Evolutionary conservation across 2,329 filamentous ascomycete species (phyloP), one percentile per base, ranked within the genome.

Genomic region (Seiridium unicorne): DNA sequence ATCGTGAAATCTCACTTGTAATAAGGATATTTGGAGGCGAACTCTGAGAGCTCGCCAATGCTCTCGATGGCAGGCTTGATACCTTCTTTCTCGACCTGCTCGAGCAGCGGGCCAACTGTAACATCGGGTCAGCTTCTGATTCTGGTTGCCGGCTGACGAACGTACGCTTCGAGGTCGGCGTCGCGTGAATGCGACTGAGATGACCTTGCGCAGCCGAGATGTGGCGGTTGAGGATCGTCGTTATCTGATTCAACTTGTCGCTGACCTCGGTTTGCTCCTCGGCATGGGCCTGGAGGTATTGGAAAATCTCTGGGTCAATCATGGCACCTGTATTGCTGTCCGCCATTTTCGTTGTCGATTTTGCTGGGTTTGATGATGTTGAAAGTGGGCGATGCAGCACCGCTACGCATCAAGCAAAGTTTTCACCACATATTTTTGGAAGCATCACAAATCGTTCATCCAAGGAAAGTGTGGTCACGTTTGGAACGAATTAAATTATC

Each of bases 101-200:
- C 79, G 48, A 97, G 81, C 40, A 97, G 81, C 3, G 83, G 77
- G 38, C 83, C 78, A 60, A 95, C 92, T 92, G 69, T 26, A 34
- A 11, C 13, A 10, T 38, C n/a, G 31, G 40, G 18, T 40, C 32
- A 34, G 18, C 31, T 48, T 18, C 26, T 46, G 40, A 13, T 44
- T 10, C 6, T 44, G 44, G 4, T 31, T 34, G 36, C 44, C 35
- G 10, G 55, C 9, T 4, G 4, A 31, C 34, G 44, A 3, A 44
- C 8, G 40, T 69, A 83, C 83, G 83, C 64, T 80, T 78, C 31
- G 79, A 73, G 62, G 88, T 84, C 10, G 92, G 88, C 4, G 93
- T 97, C 2, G 93, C 95, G 77, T 99, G 95, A 55, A 95, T 92
- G 71, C 92, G 84, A 44, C 94, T 95, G 55, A 98, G 85, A 58